These are phyloP conservation scores for Quercus berberidifolia DNA, from an alignment of 306 rosid genomes.

Conservation along the genomic window DNA sequence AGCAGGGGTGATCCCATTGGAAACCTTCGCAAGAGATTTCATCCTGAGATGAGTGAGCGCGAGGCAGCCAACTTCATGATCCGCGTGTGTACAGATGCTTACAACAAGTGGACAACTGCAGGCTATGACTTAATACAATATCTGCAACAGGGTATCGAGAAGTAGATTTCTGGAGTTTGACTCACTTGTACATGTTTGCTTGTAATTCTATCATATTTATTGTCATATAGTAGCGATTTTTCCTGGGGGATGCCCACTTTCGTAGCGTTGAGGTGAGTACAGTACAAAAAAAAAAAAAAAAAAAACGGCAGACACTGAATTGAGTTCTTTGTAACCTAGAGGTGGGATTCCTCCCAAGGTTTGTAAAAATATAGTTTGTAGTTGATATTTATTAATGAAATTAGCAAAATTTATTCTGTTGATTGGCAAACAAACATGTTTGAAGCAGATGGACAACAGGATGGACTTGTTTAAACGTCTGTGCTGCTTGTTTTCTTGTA, in stretches of 20 bases:
- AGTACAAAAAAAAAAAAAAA: constrained; percentile 4
- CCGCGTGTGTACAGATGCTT: constrained; percentile 93
- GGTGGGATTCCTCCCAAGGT: constrained; percentile 27
- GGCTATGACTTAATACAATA: constrained; percentile 97
- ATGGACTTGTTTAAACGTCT: too few relatives aligned
- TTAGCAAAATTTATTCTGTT: neutral
- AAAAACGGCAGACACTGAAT: constrained; percentile 7
- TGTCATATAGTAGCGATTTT: constrained; percentile 28
- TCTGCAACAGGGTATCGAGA: constrained; percentile 98
- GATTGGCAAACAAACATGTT: neutral
- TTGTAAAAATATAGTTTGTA: constrained; percentile 31
- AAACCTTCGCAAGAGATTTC: constrained; percentile 94
- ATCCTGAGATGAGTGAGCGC: constrained; percentile 94
- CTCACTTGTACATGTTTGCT: constrained; percentile 56
- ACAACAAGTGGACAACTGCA: constrained; percentile 99
- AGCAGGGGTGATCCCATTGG: constrained; percentile 97
- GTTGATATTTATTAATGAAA: constrained; percentile 7
- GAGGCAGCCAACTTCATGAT: constrained; percentile 98
- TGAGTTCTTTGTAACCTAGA: constrained; percentile 21
- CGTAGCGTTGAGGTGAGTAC: constrained; percentile 19
- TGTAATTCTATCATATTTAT: constrained; percentile 36
- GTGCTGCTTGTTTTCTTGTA: too few relatives aligned
- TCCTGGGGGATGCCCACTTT: constrained; percentile 13
- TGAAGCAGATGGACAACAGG: neutral
- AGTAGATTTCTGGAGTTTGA: constrained; percentile 36